A percentile compares a stretch with the other conserved stretches of the same genome.
phyloP scores from a whole-genome alignment of 1,284 basidiomycete genomes.

The Cryptococcus sp. region DNA sequence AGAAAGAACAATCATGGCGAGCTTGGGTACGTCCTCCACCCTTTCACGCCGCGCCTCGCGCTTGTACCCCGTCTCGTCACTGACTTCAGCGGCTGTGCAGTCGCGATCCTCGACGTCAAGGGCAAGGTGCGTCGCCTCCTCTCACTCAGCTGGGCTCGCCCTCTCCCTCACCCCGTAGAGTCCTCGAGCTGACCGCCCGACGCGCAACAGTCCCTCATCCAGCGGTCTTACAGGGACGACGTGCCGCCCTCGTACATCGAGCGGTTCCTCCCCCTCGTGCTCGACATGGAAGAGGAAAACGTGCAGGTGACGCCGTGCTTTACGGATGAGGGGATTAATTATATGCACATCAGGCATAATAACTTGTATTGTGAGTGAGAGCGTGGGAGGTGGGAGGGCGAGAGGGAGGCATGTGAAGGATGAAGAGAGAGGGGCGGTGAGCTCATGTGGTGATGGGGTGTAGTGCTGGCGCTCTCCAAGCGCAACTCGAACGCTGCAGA shows the following conservation, averaged over 20 bases:
- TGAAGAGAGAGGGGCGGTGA: not conserved
- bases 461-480: constrained; percentile 93
- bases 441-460: not conserved
- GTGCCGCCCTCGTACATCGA: constrained; percentile 85
- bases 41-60: not conserved
- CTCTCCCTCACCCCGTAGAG: not conserved
- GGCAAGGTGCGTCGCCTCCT: constrained; percentile 57
- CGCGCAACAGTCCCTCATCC: constrained; percentile 74
- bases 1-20: constrained; percentile 28
- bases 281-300: constrained; percentile 97
- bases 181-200: not conserved
- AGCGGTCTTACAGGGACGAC: constrained; percentile 96
- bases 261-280: constrained; percentile 86
- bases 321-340: constrained; percentile 89
- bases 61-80: not conserved
- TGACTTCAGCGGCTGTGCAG: constrained; percentile 30
- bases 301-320: constrained; percentile 94
- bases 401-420: not conserved
- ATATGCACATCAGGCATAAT: constrained; percentile 97
- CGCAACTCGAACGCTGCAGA: constrained; percentile 95
- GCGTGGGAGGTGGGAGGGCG: not conserved
- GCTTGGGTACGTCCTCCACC: constrained; percentile 26
- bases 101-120: constrained; percentile 97
- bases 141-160: not conserved
- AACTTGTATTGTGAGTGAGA: constrained; percentile 83